A percentile compares a stretch with the other conserved stretches of the same genome.
Conservation (phyloP, 805 yeast species). For the Ogataea dorogensis region DNA sequence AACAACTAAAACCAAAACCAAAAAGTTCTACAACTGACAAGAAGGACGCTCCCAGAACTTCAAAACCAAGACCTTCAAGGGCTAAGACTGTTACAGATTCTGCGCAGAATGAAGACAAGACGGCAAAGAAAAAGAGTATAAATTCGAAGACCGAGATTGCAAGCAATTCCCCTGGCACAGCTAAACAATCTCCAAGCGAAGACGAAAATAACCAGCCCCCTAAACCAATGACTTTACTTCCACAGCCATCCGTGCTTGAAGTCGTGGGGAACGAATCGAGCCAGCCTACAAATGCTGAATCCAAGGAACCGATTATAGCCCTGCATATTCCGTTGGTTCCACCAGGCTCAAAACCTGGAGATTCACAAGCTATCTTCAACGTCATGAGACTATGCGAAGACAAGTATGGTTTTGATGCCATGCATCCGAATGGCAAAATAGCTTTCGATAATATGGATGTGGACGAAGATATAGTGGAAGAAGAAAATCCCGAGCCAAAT, state of each 20-base stretch:
- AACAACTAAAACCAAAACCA: neutral
- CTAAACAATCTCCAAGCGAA: conserved; percentile 1
- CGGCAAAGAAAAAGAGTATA: conserved; percentile 6
- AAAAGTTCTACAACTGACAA: neutral
- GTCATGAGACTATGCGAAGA: conserved; percentile 75
- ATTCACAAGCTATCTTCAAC: conserved; percentile 65
- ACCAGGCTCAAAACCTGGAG: conserved; percentile 43
- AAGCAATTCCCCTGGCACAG: conserved; percentile 1
- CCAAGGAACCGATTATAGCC: conserved; percentile 47
- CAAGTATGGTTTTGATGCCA: conserved; percentile 74
- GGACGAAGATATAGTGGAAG: conserved; percentile 48
- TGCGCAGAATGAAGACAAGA: conserved; percentile 5
- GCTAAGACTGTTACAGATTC: conserved; percentile 6
- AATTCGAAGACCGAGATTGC: conserved; percentile 1
- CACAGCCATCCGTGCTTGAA: conserved; percentile 21
- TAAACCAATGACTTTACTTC: conserved; percentile 13
- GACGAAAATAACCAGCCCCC: conserved; percentile 7
- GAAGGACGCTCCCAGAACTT: conserved; percentile 5
- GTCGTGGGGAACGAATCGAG: conserved; percentile 10
- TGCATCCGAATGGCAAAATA: conserved; percentile 65
- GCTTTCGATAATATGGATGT: conserved; percentile 53
- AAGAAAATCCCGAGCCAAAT: conserved; percentile 14
- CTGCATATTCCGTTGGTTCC: conserved; percentile 55
- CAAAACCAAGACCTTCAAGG: conserved; percentile 3
- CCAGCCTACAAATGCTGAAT: neutral